Base-by-base conservation (phyloP, 805 yeast species). In the Saccharomycopsis sp. region DNA sequence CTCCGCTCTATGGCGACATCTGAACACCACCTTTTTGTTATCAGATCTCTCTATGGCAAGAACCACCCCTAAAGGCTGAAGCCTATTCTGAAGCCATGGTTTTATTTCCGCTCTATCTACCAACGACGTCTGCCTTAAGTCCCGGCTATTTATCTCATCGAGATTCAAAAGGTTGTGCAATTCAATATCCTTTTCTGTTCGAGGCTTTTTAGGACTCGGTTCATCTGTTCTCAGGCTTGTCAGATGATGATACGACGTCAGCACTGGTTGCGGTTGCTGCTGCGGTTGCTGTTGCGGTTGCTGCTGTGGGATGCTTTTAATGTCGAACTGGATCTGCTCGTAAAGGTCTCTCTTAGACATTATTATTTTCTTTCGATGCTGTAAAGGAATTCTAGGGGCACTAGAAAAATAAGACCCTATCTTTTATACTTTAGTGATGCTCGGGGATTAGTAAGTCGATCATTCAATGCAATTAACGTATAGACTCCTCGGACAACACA, bases 31-130 rank as follows among this genome's bases (percentile, higher is more conserved):
- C 56, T 69, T 69, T 19, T 69, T 63, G 1, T 66, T 56, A 54
- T 69, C 73, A 0, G 72, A 68, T 61, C 73, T 64, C 56, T 69
- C 73, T 62, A 70, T 68, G 22, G 63, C 63, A 15, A 61, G 44
- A 14, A 42, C 22, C 14, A 61, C 58, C 22, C 63, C 63, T 22
- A 61, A 57, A 17, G 62, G 63, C 12, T 47, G 54, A 2, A 61
- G 54, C 19, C 52, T 53, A 15, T 41, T 14, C 34, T 61, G 63
- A 3, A 61, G 47, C 63, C 63, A 61, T 3, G 58, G 55, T 38
- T 61, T 61, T 19, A 61, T 59, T n/a, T 51, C 52, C n/a, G 50
- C 44, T 14, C 63, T 41, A 12, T 42, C 34, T 1, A 47, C 38
- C 3, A 61, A 51, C n/a, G 54, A 41, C 17, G 47, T 24, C 2